These are phyloP conservation scores for Geranium brycei DNA, from an alignment of 345 rosid species.

Conservation along the genomic window DNA sequence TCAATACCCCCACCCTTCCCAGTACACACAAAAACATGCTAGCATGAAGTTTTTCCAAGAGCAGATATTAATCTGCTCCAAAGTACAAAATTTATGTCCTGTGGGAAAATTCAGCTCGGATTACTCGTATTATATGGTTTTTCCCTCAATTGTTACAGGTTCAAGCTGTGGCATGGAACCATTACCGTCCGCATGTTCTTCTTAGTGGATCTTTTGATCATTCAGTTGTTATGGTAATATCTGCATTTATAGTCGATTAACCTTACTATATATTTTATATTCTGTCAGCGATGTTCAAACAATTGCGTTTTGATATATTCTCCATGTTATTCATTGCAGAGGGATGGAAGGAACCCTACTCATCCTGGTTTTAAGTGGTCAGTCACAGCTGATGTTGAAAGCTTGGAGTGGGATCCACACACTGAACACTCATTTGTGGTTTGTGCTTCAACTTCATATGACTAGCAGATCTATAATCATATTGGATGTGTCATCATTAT, in stretches of 20 bases:
- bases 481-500: too few species aligned
- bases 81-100: too few species aligned
- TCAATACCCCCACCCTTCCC: too few species aligned
- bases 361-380: conserved; percentile 74
- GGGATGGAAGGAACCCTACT: conserved; percentile 60
- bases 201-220: conserved; percentile 99
- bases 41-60: background rate
- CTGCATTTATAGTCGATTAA: too few species aligned
- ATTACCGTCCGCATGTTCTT: conserved; percentile 60
- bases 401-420: conserved; percentile 92
- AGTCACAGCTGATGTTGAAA: conserved; percentile 66
- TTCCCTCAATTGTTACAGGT: conserved; percentile 32
- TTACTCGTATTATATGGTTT: background rate
- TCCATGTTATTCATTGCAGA: conserved; percentile 30
- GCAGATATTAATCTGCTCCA: background rate
- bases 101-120: background rate
- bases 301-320: background rate
- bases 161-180: conserved; percentile 96
- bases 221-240: conserved; percentile 55
- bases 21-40: too few species aligned
- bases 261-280: too few species aligned
- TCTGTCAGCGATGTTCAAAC: background rate
- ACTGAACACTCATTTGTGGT: conserved; percentile 74
- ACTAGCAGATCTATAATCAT: background rate
- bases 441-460: conserved; percentile 10